phyloP scores from a whole-genome alignment of 306 rosid genomes.

The Carpinus viminea region DNA sequence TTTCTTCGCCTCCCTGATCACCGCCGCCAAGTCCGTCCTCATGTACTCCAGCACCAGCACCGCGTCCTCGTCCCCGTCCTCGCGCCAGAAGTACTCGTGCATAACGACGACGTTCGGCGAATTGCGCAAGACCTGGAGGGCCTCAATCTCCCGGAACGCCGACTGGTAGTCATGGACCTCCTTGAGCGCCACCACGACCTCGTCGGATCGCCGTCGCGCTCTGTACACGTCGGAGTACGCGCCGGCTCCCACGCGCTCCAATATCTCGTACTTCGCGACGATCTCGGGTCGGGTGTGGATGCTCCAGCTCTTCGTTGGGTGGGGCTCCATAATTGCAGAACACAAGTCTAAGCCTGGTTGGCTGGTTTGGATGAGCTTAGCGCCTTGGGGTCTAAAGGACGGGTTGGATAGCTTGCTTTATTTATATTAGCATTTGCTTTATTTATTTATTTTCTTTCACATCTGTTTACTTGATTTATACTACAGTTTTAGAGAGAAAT shows the following conservation, averaged over 20 bases:
- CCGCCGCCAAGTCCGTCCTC: conserved; percentile 54
- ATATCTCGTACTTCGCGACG: conserved; percentile 59
- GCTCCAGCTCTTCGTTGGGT: conserved; percentile 74
- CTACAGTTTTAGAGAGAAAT: no score
- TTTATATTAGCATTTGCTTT: no score
- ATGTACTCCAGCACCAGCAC: conserved; percentile 83
- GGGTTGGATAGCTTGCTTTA: no score
- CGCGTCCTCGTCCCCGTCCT: conserved; percentile 88
- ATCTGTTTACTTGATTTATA: no score
- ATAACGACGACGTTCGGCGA: conserved; percentile 64
- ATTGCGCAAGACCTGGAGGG: conserved; percentile 56
- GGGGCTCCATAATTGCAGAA: conserved; percentile 42
- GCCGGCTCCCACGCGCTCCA: conserved; percentile 78
- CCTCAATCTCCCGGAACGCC: conserved; percentile 81
- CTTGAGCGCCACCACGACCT: conserved; percentile 69
- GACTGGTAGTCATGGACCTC: conserved; percentile 87
- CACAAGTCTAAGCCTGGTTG: no score
- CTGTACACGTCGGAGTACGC: conserved; percentile 87
- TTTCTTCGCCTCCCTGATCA: conserved; percentile 60
- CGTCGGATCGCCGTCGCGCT: conserved; percentile 69
- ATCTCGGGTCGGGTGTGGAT: conserved; percentile 84
- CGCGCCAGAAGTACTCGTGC: conserved; percentile 90
- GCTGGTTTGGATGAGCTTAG: no score
- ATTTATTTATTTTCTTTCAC: no score
- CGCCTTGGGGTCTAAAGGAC: no score